Percentiles rank a stretch among this genome's conserved stretches.
phyloP scores from a whole-genome alignment of 768 basidiomycete genomes.

The Chlorophyllum brunneum region DNA sequence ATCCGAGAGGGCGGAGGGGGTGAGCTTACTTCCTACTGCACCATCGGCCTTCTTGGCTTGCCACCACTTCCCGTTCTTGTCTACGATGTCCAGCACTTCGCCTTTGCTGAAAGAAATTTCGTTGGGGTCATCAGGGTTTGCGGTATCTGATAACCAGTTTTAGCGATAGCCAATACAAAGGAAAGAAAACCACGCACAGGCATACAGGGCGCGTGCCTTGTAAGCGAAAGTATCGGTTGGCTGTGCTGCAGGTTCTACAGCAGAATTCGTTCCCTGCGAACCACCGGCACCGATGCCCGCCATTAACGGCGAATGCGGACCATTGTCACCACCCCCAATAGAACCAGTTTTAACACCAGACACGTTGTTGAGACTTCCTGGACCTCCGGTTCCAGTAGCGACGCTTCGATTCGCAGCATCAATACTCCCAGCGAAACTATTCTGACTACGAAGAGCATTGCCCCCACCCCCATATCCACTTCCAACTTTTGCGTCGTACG shows the following conservation, averaged over 20 bases:
- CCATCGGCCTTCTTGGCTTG: conserved; percentile 81
- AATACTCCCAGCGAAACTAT: conserved; percentile 48
- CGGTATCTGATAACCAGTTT: conserved; percentile 60
- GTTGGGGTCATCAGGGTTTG: conserved; percentile 93
- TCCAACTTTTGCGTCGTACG: conserved; percentile 62
- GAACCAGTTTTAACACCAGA: conserved; percentile 30
- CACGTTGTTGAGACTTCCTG: conserved; percentile 56
- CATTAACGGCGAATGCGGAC: conserved; percentile 64
- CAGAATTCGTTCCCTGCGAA: conserved; percentile 21
- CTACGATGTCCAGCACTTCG: conserved; percentile 87
- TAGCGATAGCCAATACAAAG: conserved; percentile 13
- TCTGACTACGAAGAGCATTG: conserved; percentile 45
- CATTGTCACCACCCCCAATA: conserved; percentile 43
- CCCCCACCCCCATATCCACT: conserved; percentile 45
- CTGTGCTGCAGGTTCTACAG: conserved; percentile 21
- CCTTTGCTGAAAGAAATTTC: conserved; percentile 94
- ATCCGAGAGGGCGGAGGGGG: not conserved
- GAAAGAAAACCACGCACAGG: conserved; percentile 51
- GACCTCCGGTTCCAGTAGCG: conserved; percentile 29
- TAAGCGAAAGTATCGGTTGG: conserved; percentile 50
- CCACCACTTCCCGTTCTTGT: conserved; percentile 95
- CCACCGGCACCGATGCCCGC: conserved; percentile 62
- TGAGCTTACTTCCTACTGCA: conserved; percentile 65
- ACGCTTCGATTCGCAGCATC: conserved; percentile 35
- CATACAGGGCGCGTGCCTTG: conserved; percentile 87